Evolutionary conservation across 441 rosid genomes (phyloP).

Genomic region (Aquilaria agallochum): DNA sequence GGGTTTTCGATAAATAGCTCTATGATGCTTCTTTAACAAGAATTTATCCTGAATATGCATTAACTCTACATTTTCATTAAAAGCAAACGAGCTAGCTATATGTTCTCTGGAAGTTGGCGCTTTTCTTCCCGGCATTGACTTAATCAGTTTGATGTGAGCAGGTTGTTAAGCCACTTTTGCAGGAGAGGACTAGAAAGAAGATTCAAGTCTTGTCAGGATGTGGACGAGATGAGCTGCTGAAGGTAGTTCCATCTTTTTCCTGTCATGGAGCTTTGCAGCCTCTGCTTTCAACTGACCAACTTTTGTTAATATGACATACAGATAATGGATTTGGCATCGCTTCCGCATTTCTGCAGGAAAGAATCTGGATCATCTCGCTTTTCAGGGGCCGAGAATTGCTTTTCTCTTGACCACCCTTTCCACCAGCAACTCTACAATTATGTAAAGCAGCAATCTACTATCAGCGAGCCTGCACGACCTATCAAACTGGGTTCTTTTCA

Average conservation of each 20-base stretch:
- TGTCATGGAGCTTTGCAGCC: too few species aligned
- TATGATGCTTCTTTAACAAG: too few species aligned
- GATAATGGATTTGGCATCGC: slow-evolving; percentile 78
- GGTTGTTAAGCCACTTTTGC: slow-evolving; percentile 94
- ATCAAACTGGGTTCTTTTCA: slow-evolving; percentile 88
- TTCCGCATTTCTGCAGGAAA: slow-evolving; percentile 88
- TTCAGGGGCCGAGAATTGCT: slow-evolving; percentile 43
- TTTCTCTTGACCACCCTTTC: slow-evolving; percentile 73
- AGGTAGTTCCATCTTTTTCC: slow-evolving; percentile 31
- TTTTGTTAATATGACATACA: slow-evolving; percentile 21
- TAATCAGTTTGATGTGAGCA: slow-evolving; percentile 22
- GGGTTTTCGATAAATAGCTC: too few species aligned
- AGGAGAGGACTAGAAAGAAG: slow-evolving; percentile 87
- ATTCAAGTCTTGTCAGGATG: slow-evolving; percentile 72
- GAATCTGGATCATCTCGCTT: slow-evolving; percentile 81
- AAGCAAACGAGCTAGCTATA: too few species aligned
- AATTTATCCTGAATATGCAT: too few species aligned
- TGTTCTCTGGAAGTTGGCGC: too few species aligned
- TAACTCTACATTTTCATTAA: too few species aligned
- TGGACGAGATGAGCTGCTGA: slow-evolving; percentile 77
- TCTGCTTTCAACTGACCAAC: slow-evolving; percentile 4
- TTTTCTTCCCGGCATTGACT: not conserved
- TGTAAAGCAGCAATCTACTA: slow-evolving; percentile 59
- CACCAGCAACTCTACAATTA: slow-evolving; percentile 85
- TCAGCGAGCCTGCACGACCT: slow-evolving; percentile 32